These are phyloP conservation scores for Cylindrotheca closterium DNA, from an alignment of 108 stramenopile genomes.

Conservation along the genomic window DNA sequence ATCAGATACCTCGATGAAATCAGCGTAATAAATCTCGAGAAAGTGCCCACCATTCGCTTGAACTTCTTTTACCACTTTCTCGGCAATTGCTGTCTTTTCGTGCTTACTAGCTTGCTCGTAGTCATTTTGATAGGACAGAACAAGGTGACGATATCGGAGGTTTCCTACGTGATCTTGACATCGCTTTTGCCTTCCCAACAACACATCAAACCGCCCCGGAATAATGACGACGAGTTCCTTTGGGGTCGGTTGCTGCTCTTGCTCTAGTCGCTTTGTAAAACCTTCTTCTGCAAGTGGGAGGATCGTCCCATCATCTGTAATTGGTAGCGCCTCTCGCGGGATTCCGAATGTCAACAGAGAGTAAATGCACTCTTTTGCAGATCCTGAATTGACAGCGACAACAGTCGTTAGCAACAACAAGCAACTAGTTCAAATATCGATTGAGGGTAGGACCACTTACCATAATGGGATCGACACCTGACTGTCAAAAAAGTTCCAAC, in stretches of 20 bases:
- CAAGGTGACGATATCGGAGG: neutral
- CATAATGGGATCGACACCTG: neutral
- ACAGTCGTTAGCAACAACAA: neutral
- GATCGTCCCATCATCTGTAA: slow-evolving; percentile 11
- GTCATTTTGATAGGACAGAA: neutral
- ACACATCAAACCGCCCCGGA: slow-evolving; percentile 14
- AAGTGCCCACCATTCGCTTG: slow-evolving; percentile 29
- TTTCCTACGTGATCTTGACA: slow-evolving; percentile 5
- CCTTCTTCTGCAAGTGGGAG: neutral
- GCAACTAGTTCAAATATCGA: neutral
- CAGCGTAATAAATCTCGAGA: slow-evolving; percentile 10
- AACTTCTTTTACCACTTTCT: slow-evolving; percentile 17
- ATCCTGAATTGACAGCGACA: no score
- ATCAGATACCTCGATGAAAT: slow-evolving; percentile 7
- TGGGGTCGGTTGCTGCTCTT: neutral
- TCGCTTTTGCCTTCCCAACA: slow-evolving; percentile 8
- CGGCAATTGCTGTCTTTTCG: slow-evolving; percentile 8
- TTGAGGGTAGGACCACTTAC: neutral
- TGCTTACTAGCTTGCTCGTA: slow-evolving; percentile 5
- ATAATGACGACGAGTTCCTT: neutral
- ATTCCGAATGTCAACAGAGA: slow-evolving; percentile 2
- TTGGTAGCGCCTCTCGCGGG: slow-evolving; percentile 2
- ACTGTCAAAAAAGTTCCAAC: neutral
- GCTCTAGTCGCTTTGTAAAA: neutral
- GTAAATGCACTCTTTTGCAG: slow-evolving; percentile 1